A percentile compares a stretch with the other conserved stretches of the same genome.
phyloP scores from a whole-genome alignment of 805 yeast genomes.

The Wickerhamiella vanderwaltii region DNA sequence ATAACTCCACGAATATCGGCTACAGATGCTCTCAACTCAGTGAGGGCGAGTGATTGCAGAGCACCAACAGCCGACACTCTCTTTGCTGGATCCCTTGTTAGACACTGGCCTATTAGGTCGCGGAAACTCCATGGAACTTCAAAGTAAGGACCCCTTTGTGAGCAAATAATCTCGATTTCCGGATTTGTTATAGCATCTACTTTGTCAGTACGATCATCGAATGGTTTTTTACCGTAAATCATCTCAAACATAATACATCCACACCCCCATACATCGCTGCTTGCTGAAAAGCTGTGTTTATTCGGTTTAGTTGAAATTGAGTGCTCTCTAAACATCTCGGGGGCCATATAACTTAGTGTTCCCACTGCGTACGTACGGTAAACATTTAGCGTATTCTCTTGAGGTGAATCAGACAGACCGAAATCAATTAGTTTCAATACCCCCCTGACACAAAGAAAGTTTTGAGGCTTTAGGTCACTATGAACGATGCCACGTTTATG shows the following conservation, averaged over 20 bases:
- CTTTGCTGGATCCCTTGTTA: background rate
- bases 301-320: conserved; percentile 4
- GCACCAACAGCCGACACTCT: background rate
- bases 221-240: conserved; percentile 56
- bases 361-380: conserved; percentile 88
- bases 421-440: conserved; percentile 81
- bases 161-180: background rate
- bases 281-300: conserved; percentile 66
- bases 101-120: background rate
- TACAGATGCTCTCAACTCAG: background rate
- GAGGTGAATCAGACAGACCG: conserved; percentile 82
- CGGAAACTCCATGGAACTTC: background rate
- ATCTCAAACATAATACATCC: conserved; percentile 93
- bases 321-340: conserved; percentile 73
- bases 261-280: conserved; percentile 98
- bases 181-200: background rate
- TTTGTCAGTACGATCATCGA: background rate
- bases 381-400: conserved; percentile 81
- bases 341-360: conserved; percentile 97
- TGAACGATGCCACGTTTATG: conserved; percentile 59
- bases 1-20: background rate
- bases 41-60: background rate
- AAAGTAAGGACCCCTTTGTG: background rate
- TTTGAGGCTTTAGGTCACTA: conserved; percentile 93
- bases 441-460: conserved; percentile 75